phyloP scores from a whole-genome alignment of 176 grass and related monocot genomes.

The Secale cereale region DNA sequence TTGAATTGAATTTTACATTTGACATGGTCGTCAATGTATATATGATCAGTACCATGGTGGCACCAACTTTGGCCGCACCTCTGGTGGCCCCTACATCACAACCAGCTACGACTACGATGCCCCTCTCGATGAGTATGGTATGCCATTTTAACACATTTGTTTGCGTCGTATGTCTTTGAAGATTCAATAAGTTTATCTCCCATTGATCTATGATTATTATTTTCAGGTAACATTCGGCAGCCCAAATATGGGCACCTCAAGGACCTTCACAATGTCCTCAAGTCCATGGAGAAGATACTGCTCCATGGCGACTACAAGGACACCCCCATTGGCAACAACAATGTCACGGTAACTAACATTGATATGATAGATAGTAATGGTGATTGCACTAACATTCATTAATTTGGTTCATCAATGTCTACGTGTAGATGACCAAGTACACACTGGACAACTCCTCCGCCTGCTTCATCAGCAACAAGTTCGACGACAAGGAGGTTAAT shows the following conservation, averaged over 20 bases:
- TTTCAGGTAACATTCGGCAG: neutral
- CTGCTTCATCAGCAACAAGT: conserved; percentile 72
- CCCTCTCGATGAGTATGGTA: conserved; percentile 88
- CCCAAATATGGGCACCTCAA: neutral
- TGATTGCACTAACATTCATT: too few relatives aligned
- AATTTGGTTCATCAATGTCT: neutral
- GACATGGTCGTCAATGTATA: neutral
- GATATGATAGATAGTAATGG: too few relatives aligned
- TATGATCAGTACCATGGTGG: conserved; percentile 77
- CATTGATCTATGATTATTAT: neutral
- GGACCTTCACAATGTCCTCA: neutral
- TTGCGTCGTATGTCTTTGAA: too few relatives aligned
- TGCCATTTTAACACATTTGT: too few relatives aligned
- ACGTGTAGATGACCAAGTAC: conserved; percentile 16
- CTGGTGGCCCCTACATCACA: conserved; percentile 82
- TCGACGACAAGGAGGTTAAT: conserved; percentile 38
- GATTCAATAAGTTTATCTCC: neutral
- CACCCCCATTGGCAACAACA: neutral
- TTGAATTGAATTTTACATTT: neutral
- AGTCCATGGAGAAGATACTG: conserved; percentile 18
- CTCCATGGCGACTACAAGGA: conserved; percentile 3
- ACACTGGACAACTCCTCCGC: conserved; percentile 21
- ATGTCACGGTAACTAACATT: neutral
- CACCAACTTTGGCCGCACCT: conserved; percentile 70
- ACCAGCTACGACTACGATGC: conserved; percentile 92